Evolutionary conservation across 495 filamentous ascomycete species (phyloP).

Genomic region (Thozetella sp.): DNA sequence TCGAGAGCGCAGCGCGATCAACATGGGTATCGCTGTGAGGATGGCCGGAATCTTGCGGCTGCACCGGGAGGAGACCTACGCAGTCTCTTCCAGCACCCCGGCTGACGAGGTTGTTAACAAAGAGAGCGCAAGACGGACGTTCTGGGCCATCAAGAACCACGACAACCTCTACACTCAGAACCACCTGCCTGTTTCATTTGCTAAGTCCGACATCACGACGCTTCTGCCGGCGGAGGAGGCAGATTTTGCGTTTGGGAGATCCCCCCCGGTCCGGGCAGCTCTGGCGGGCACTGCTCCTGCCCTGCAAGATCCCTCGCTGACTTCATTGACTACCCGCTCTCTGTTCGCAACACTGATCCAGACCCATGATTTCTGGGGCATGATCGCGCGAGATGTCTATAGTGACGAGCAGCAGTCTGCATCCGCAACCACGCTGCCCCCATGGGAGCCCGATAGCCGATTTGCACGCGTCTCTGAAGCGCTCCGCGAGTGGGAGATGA

Average conservation of each 20-base stretch:
- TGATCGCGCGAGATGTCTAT: slow-evolving; percentile 14
- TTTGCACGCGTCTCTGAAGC: slow-evolving; percentile 6
- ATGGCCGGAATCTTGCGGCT: slow-evolving; percentile 21
- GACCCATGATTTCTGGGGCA: slow-evolving; percentile 18
- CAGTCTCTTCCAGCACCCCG: not conserved
- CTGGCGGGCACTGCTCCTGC: slow-evolving; percentile 13
- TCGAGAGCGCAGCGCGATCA: slow-evolving; percentile 16
- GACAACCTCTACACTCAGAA: slow-evolving; percentile 1
- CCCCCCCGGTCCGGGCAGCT: slow-evolving; percentile 13
- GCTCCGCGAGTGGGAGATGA: slow-evolving; percentile 10
- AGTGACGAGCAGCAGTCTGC: slow-evolving; percentile 6
- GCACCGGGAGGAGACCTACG: slow-evolving; percentile 21
- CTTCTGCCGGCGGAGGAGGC: slow-evolving; percentile 13
- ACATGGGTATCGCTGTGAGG: slow-evolving; percentile 22
- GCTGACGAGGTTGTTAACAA: slow-evolving; percentile 9
- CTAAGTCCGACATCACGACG: slow-evolving; percentile 14
- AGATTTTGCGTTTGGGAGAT: slow-evolving; percentile 18
- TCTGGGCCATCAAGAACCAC: slow-evolving; percentile 9
- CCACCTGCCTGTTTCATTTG: slow-evolving; percentile 12
- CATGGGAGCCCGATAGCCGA: not conserved
- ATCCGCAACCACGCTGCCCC: slow-evolving; percentile 1
- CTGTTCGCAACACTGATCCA: slow-evolving; percentile 19
- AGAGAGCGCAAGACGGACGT: slow-evolving; percentile 13
- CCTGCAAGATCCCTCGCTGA: slow-evolving; percentile 11
- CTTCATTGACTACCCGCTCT: slow-evolving; percentile 11